phyloP scores from a whole-genome alignment of 2,329 filamentous ascomycete species.

The Leptographium flavum region DNA sequence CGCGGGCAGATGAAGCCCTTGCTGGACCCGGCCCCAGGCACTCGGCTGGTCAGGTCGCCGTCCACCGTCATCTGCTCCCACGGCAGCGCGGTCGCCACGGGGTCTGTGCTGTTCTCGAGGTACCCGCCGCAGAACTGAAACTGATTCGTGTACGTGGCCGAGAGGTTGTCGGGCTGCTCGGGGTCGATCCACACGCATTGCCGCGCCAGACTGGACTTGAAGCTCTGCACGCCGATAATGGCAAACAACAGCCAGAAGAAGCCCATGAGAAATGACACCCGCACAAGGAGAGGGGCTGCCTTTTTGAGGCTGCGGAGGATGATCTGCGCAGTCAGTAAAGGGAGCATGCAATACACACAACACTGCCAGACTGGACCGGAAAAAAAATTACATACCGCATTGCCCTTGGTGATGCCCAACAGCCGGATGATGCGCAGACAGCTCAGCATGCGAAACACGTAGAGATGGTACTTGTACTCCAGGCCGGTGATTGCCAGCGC shows the following conservation, averaged over 20 bases:
- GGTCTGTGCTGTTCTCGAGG: slow-evolving; percentile 43
- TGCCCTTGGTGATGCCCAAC: slow-evolving; percentile 85
- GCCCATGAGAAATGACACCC: slow-evolving; percentile 83
- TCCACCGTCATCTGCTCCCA: slow-evolving; percentile 44
- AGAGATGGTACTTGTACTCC: slow-evolving; percentile 58
- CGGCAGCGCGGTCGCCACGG: slow-evolving; percentile 29
- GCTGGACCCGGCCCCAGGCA: slow-evolving; percentile 32
- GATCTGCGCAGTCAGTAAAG: no score
- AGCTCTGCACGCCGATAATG: slow-evolving; percentile 92
- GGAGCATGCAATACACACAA: no score
- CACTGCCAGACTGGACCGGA: no score
- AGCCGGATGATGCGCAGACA: slow-evolving; percentile 85
- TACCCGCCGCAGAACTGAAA: slow-evolving; percentile 81
- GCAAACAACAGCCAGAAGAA: slow-evolving; percentile 98
- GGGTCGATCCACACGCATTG: slow-evolving; percentile 69
- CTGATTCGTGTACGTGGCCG: slow-evolving; percentile 44
- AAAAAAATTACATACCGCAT: slow-evolving; percentile 47
- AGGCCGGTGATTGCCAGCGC: slow-evolving; percentile 53
- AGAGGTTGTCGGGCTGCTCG: slow-evolving; percentile 35
- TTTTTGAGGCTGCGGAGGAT: slow-evolving; percentile 93
- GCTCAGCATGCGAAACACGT: slow-evolving; percentile 91
- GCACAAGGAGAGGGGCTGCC: slow-evolving; percentile 77
- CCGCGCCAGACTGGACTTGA: slow-evolving; percentile 68
- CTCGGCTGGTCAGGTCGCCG: slow-evolving; percentile 30
- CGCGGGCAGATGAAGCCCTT: slow-evolving; percentile 86